Base-by-base conservation (phyloP, 2,329 filamentous ascomycete genomes). In the Chaetomium strumarium region DNA sequence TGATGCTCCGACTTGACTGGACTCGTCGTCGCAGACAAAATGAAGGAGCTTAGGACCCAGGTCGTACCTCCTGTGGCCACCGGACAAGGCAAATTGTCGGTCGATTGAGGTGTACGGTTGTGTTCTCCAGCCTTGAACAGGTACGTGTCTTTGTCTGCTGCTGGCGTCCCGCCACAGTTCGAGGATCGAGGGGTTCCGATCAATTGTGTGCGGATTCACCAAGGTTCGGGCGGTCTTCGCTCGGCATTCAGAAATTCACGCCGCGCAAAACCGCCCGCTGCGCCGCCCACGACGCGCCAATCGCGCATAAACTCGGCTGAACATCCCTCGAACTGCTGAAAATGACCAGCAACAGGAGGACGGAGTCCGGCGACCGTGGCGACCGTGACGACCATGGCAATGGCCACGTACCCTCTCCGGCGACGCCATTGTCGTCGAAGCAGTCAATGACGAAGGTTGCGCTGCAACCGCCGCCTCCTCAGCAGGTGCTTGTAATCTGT, bases 401-500 rank as follows among this genome's bases (percentile, higher is more conserved):
- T 16, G 49, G 14, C 43, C 17, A 4, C 34, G 16, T 29, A 5
- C 39, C 33, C n/a, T 42, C 45, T 45, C 48, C 40, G 37, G 24
- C 43, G 46, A 14, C 47, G 16, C 36, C 31, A n/a, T 50, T 38
- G 5, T 50, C 43, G 37, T 19, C 49, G 40, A 45, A 53, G 29
- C 41, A 43, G 10, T 10, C 50, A 34, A 37, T 49, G 40, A 31
- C 51, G 17, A 49, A 49, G 34, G 14, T 44, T 43, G 43, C 46
- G 40, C 42, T 44, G 12, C 46, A 37, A 46, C 42, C 49, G 8
- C 49, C 51, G 40, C 54, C 52, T 3, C 47, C 54, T 3, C 46
- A 55, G 33, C 51, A 57, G 40, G 56, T 58, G 20, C 56, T 63
- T 29, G 58, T 59, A 37, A 62, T 63, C 20, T 63, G 59, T 49